phyloP scores from a whole-genome alignment of 108 stramenopile species.

The Cafeteria roenbergensis region DNA sequence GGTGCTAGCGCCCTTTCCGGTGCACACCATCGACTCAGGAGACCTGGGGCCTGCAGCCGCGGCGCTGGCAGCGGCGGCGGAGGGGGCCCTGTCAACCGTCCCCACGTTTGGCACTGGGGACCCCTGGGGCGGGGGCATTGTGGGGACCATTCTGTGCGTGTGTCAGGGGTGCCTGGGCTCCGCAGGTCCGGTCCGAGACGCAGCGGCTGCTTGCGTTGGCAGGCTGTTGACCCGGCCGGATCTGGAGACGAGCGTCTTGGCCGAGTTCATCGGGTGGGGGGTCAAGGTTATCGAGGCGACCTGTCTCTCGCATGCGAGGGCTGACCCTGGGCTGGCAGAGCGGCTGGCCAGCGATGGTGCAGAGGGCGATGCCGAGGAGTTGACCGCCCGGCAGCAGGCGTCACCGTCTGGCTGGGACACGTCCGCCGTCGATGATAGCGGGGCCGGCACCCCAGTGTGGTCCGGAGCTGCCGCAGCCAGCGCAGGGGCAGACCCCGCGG shows the following conservation, averaged over 20 bases:
- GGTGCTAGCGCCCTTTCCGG: constrained; percentile 81
- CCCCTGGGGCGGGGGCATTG: constrained; percentile 20
- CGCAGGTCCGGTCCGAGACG: constrained; percentile 72
- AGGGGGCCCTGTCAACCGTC: not conserved
- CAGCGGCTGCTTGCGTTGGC: constrained; percentile 72
- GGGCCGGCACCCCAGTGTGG: too few species aligned
- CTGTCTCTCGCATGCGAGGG: not conserved
- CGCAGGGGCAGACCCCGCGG: too few species aligned
- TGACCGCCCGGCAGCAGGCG: too few species aligned
- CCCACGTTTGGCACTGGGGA: not conserved
- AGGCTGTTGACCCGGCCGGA: constrained; percentile 78
- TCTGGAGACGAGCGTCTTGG: constrained; percentile 56
- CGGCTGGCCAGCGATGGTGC: too few species aligned
- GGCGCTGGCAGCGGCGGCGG: not conserved
- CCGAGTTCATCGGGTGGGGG: constrained; percentile 57
- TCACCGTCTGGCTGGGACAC: too few species aligned
- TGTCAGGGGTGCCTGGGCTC: constrained; percentile 53
- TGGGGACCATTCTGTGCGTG: constrained; percentile 41
- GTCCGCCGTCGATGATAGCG: too few species aligned
- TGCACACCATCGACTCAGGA: constrained; percentile 59
- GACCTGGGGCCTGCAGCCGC: not conserved
- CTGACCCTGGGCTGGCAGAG: too few species aligned
- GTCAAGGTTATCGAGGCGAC: not conserved
- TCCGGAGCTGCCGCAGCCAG: too few species aligned
- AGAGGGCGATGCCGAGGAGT: too few species aligned